Percentiles rank a stretch among this genome's conserved stretches.
Conservation (phyloP, 1,284 basidiomycete species). For the Puccinia triticina region DNA sequence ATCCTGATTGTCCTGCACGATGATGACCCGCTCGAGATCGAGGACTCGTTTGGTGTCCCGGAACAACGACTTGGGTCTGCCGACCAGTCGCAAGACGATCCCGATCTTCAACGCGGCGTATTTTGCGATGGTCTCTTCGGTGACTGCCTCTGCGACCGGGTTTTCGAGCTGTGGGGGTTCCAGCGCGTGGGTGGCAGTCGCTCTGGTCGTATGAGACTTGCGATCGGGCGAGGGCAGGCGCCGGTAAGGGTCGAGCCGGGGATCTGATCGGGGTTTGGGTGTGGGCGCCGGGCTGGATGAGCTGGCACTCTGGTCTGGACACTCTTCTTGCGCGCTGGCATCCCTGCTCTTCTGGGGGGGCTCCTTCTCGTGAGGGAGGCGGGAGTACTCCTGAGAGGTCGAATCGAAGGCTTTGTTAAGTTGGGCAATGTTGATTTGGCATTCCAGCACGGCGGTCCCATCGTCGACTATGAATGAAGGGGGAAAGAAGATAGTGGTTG, state of each 20-base stretch:
- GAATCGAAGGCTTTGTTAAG: slow-evolving; percentile 17
- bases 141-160: not conserved
- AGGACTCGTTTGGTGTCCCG: slow-evolving; percentile 22
- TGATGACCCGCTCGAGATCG: slow-evolving; percentile 4
- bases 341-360: not conserved
- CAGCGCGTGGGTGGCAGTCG: not conserved
- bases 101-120: slow-evolving; percentile 26
- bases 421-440: slow-evolving; percentile 3
- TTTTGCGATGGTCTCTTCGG: slow-evolving; percentile 14
- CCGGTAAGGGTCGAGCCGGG: slow-evolving; percentile 24
- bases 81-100: slow-evolving; percentile 2
- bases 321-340: not conserved
- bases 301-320: not conserved
- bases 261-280: slow-evolving; percentile 20
- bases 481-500: not conserved
- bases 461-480: slow-evolving; percentile 23
- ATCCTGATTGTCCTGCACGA: slow-evolving; percentile 3
- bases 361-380: slow-evolving; percentile 5
- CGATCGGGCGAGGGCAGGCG: not conserved
- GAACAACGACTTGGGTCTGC: slow-evolving; percentile 28
- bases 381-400: not conserved
- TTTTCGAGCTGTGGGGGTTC: not conserved
- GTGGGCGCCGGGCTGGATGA: not conserved
- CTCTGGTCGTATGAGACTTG: not conserved
- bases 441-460: slow-evolving; percentile 45